Percentiles rank a stretch among this genome's conserved stretches.
These are phyloP conservation scores for Eleusine coracana DNA, from an alignment of 176 grass and related monocot genomes.

Conservation along the genomic window DNA sequence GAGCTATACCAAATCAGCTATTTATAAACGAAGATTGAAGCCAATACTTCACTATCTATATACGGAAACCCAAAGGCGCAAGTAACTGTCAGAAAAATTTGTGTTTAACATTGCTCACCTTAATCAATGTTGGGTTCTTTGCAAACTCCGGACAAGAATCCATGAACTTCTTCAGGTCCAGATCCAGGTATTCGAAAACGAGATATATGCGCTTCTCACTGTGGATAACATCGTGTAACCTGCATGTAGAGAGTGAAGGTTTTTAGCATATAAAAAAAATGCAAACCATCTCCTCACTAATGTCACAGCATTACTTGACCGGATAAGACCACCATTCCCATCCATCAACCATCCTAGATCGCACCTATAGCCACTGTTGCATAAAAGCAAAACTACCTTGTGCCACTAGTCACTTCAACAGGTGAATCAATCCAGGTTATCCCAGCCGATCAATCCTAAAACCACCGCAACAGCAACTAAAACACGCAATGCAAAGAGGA, in stretches of 20 bases:
- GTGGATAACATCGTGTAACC: conserved; percentile 92
- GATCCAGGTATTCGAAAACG: conserved; percentile 89
- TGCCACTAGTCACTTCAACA: conserved; percentile 10
- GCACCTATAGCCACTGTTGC: conserved; percentile 19
- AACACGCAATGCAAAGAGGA: conserved; percentile 12
- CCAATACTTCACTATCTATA: neutral
- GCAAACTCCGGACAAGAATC: conserved; percentile 85
- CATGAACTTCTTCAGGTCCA: conserved; percentile 98
- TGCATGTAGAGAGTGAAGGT: conserved; percentile 28
- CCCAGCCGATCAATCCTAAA: neutral
- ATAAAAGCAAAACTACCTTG: conserved; percentile 27
- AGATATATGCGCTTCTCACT: conserved; percentile 93
- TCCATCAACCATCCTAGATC: conserved; percentile 21
- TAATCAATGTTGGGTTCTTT: conserved; percentile 74
- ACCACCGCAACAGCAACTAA: neutral
- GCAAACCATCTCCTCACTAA: neutral
- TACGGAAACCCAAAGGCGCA: neutral
- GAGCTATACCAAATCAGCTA: conserved; percentile 11
- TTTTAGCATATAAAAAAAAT: conserved; percentile 21
- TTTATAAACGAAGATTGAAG: conserved; percentile 10
- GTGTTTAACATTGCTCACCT: conserved; percentile 43
- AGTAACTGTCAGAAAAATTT: neutral
- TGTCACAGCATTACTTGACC: neutral
- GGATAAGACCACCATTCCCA: neutral
- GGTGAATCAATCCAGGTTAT: conserved; percentile 2